phyloP scores from a whole-genome alignment of 202 grass and related monocot species.

The Sporobolus alterniflorus region DNA sequence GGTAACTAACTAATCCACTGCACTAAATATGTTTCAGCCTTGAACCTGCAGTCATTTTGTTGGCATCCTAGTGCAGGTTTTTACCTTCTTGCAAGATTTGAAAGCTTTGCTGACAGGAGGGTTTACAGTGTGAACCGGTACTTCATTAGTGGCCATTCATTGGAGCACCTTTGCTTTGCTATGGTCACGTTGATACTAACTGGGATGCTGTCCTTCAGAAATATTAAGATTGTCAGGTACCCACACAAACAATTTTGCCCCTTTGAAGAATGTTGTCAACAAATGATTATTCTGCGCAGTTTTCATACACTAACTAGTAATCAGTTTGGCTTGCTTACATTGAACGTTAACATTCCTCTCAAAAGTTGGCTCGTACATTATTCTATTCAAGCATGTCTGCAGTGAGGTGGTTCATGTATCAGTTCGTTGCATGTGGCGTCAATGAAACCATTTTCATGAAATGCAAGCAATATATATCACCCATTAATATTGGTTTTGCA shows the following conservation, averaged over 20 bases:
- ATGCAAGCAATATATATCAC: not conserved
- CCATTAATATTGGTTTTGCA: constrained; percentile 8
- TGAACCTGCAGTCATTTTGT: not conserved
- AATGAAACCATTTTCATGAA: not conserved
- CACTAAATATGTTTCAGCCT: not conserved
- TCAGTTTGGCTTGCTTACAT: not conserved
- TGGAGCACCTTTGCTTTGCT: constrained; percentile 92
- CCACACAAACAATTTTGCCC: not conserved
- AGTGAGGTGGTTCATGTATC: too few relatives aligned
- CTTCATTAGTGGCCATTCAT: constrained; percentile 86
- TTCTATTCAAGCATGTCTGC: not conserved
- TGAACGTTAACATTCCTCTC: not conserved
- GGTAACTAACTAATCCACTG: constrained; percentile 42
- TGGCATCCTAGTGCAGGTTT: constrained; percentile 34
- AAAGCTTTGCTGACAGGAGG: constrained; percentile 82
- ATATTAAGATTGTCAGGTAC: constrained; percentile 89
- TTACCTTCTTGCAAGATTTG: constrained; percentile 89
- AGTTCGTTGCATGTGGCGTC: too few relatives aligned
- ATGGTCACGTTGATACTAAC: constrained; percentile 82
- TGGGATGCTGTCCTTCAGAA: constrained; percentile 90
- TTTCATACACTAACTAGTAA: not conserved
- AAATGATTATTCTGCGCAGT: not conserved
- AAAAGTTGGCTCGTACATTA: constrained; percentile 18
- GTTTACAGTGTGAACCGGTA: constrained; percentile 85
- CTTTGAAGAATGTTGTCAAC: constrained; percentile 16